phyloP scores from a whole-genome alignment of 1,284 basidiomycete genomes.

The Meira miltonrushii region DNA sequence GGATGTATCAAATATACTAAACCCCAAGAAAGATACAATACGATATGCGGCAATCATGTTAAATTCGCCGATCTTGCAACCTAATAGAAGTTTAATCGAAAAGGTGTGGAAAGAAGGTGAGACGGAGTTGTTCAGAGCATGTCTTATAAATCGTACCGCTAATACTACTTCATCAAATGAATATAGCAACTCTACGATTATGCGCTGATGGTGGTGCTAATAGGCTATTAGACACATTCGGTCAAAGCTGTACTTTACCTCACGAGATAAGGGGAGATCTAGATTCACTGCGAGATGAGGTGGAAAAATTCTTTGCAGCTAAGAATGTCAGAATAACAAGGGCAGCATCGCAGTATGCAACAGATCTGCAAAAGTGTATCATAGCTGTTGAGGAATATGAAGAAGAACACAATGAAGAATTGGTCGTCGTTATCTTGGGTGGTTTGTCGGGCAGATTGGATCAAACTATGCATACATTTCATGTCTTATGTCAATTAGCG shows the following conservation, averaged over 20 bases:
- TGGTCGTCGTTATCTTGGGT: conserved; percentile 69
- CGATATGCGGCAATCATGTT: conserved; percentile 36
- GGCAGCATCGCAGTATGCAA: conserved; percentile 73
- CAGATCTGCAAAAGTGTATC: conserved; percentile 91
- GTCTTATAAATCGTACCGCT: neutral
- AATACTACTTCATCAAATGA: neutral
- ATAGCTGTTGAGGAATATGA: conserved; percentile 60
- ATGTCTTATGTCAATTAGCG: conserved; percentile 71
- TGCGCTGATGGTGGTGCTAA: conserved; percentile 97
- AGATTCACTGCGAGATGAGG: conserved; percentile 76
- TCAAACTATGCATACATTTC: conserved; percentile 85
- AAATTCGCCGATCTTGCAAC: conserved; percentile 28
- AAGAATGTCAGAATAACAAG: conserved; percentile 64
- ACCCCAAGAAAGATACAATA: neutral
- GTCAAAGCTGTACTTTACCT: conserved; percentile 56
- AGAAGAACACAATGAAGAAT: conserved; percentile 52
- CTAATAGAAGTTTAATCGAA: conserved; percentile 23
- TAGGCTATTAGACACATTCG: conserved; percentile 67
- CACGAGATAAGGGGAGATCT: conserved; percentile 88
- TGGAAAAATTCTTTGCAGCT: conserved; percentile 64
- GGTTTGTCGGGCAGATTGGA: conserved; percentile 86
- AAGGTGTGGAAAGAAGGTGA: conserved; percentile 25
- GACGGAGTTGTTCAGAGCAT: neutral
- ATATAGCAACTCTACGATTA: conserved; percentile 45
- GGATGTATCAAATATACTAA: neutral